Base-by-base conservation (phyloP, 805 yeast species). In the Candida montana region DNA sequence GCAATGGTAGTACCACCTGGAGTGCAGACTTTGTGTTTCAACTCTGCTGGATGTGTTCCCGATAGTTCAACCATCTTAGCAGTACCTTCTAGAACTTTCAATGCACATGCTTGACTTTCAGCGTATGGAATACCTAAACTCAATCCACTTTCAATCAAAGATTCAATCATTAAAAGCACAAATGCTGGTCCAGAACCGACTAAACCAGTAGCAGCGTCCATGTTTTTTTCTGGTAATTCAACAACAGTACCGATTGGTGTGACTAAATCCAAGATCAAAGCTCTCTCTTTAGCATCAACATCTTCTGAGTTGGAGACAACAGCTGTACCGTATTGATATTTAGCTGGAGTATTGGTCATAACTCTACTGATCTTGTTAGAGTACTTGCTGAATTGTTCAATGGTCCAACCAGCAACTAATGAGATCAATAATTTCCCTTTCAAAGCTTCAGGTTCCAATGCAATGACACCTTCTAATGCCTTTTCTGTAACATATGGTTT, bases 1-100 rank as follows among this genome's bases (percentile, higher is more conserved):
- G 95, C 95, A 60, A 93, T 93, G 4, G 99, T 93, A 38, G 97
- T 90, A 27, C 99, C 99, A 24, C 93, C 99, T 19, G 99, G 99
- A 0, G 99, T 93, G 59, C 96, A 89, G 8, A 93, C 93, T 53
- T 81, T 82, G 59, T 84, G 80, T 59, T 86, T 86, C 60, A 93
- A 73, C 11, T 76, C 87, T 16, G 93, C 91, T 10, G 99, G 99
- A 57, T 91, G 96, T 33, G 72, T 77, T 3, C 87, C 89, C 10
- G 89, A 81, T 50, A 78, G 76, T 48, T 81, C 75, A 1, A 83
- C 90, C 96, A 93, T 85, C 64, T 79, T 81, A 13, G 93, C 91
- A 12, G 97, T 85, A 19, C 99, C 99, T 61, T 83, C 90, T 78
- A 89, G 72, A 16, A 91, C 96, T 64, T 89, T 91, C 23, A 95